Percentiles rank a stretch among this genome's conserved stretches.
These are phyloP conservation scores for Acer saccharum DNA, from an alignment of 345 rosid genomes.

Conservation along the genomic window DNA sequence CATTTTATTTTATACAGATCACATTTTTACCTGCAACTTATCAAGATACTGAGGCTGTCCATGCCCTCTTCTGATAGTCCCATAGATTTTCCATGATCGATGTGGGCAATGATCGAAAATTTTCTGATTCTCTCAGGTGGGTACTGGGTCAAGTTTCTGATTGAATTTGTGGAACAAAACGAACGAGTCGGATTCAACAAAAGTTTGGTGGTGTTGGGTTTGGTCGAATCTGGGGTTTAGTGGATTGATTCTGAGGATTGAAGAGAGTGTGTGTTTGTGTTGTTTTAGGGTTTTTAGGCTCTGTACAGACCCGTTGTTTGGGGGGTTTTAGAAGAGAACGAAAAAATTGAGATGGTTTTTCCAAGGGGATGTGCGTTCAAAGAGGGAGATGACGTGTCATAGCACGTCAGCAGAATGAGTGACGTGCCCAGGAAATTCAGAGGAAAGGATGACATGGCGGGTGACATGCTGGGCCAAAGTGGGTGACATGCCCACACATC, in stretches of 20 bases:
- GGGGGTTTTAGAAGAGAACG: slow-evolving; percentile 31
- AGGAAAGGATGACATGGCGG: too few relatives aligned
- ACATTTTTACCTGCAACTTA: slow-evolving; percentile 64
- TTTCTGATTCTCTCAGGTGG: slow-evolving; percentile 82
- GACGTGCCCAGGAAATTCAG: too few relatives aligned
- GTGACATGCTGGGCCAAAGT: too few relatives aligned
- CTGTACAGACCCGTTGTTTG: slow-evolving; percentile 52
- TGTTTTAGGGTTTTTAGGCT: slow-evolving; percentile 54
- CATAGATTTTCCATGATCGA: slow-evolving; percentile 96
- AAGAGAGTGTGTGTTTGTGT: slow-evolving; percentile 25
- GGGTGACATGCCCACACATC: too few relatives aligned
- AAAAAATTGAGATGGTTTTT: neutral
- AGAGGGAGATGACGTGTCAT: neutral
- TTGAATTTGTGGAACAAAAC: slow-evolving; percentile 49
- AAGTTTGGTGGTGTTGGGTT: slow-evolving; percentile 3
- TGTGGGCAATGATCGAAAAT: slow-evolving; percentile 94
- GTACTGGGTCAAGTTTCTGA: slow-evolving; percentile 64
- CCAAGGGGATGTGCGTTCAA: neutral
- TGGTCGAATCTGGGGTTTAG: neutral
- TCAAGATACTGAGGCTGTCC: slow-evolving; percentile 99
- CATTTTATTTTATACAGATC: neutral
- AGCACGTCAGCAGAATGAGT: too few relatives aligned
- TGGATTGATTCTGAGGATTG: slow-evolving; percentile 6
- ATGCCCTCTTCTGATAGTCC: slow-evolving; percentile 85
- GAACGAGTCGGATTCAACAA: slow-evolving; percentile 25